Conservation (phyloP, 2,329 filamentous ascomycete species). For the Neonectria neomacrospora region DNA sequence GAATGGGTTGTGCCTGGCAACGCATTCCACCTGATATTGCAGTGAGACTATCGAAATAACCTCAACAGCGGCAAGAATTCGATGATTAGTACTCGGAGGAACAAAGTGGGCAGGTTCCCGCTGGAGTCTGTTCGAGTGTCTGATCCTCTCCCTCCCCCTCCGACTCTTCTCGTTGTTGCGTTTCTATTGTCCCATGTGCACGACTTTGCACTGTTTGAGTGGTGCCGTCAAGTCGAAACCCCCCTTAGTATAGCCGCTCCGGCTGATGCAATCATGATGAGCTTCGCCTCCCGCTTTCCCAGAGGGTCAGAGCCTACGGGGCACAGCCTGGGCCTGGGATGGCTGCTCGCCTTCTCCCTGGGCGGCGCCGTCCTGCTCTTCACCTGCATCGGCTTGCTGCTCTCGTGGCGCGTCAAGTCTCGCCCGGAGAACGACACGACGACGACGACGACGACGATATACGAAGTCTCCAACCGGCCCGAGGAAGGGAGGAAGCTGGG, state of each 20-base stretch:
- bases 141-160: slow-evolving; percentile 31
- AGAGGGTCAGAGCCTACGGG: slow-evolving; percentile 24
- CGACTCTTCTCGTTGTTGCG: slow-evolving; percentile 21
- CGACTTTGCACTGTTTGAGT: slow-evolving; percentile 16
- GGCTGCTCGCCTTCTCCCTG: slow-evolving; percentile 59
- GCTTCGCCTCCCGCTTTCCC: slow-evolving; percentile 6
- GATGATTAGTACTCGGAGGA: slow-evolving; percentile 25
- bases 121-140: slow-evolving; percentile 1
- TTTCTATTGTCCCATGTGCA: slow-evolving; percentile 12
- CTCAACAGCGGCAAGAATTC: slow-evolving; percentile 31
- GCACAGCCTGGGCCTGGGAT: slow-evolving; percentile 48
- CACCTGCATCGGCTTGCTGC: slow-evolving; percentile 54
- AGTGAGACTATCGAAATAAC: slow-evolving; percentile 46
- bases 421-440: slow-evolving; percentile 31
- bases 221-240: slow-evolving; percentile 22
- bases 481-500: slow-evolving; percentile 24
- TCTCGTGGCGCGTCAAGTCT: slow-evolving; percentile 51
- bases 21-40: slow-evolving; percentile 53
- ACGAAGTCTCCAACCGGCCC: slow-evolving; percentile 42
- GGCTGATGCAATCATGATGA: slow-evolving; percentile 31
- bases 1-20: slow-evolving; percentile 53
- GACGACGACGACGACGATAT: slow-evolving; percentile 42
- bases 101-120: slow-evolving; percentile 37
- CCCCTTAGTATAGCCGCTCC: slow-evolving; percentile 15
- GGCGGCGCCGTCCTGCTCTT: slow-evolving; percentile 60